Base-by-base conservation (phyloP, 495 filamentous ascomycete species). In the Neurospora sp. region DNA sequence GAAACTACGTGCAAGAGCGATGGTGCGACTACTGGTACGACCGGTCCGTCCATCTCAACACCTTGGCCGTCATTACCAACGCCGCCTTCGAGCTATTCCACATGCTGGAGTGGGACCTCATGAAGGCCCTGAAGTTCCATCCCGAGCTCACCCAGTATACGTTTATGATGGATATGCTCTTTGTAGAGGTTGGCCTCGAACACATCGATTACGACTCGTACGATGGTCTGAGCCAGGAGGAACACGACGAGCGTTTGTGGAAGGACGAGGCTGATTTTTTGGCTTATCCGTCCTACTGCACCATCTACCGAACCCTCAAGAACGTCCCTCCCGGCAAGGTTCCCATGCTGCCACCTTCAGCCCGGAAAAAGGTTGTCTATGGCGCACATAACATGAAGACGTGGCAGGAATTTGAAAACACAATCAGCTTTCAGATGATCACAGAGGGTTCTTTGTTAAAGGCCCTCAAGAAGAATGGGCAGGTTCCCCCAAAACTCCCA, bases 41-140 rank as follows among this genome's bases (percentile, higher is more conserved):
- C 14, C 71, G 74, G 18, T 74, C 75, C 1, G 70, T 80, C 0
- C 60, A 75, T 20, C 71, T 79, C 5, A 46, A 70, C 46, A 77
- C 77, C 23, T 72, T 82, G 10, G 74, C 78, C 18, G 73, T 78
- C 69, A 62, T 81, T n/a, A 80, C 76, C 14, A 79, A 81, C 41
- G 79, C 79, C 18, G 80, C 80, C 46, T 81, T 76, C 71, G 77
- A 82, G 31, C 69, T 81, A 27, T 77, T 81, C 71, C 77, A 81
- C 23, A 42, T 72, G 70, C 70, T 80, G n/a, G 79, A 81, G 66
- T n/a, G 70, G 44, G 80, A 82, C 9, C 62, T 82, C 2, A 18
- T 74, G 8, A 70, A 40, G 40, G 60, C 72, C 12, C 70, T 80
- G 10, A 73, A 73, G 23, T 66, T 54, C n/a, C 39, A 49, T 20